phyloP scores from a whole-genome alignment of 2,329 filamentous ascomycete species.

The Xylaria hypoxylon region DNA sequence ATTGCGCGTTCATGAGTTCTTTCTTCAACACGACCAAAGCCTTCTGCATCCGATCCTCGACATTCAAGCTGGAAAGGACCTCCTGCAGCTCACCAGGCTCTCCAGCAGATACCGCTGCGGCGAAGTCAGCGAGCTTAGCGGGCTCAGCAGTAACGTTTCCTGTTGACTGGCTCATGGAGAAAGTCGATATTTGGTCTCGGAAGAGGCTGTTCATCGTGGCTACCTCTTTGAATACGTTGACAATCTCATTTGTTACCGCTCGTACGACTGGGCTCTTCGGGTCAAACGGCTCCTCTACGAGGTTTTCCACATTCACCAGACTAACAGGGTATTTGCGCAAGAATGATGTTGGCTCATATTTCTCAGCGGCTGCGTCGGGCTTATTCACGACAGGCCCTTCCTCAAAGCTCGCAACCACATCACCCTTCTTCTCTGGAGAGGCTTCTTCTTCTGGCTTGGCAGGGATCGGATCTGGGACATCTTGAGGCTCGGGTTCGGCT shows the following conservation, averaged over 20 bases:
- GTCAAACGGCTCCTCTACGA: conserved; percentile 88
- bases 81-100: conserved; percentile 93
- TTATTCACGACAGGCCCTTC: conserved; percentile 76
- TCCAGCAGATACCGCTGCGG: conserved; percentile 94
- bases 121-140: conserved; percentile 95
- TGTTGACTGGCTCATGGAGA: conserved; percentile 93
- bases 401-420: conserved; percentile 97
- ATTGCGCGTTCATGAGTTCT: conserved; percentile 96
- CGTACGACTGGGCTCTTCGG: conserved; percentile 89
- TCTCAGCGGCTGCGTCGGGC: conserved; percentile 61
- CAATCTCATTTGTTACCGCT: conserved; percentile 95
- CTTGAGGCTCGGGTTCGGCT: conserved; percentile 61
- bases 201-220: conserved; percentile 94
- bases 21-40: conserved; percentile 94
- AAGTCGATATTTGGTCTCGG: conserved; percentile 96
- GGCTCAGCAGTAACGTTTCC: conserved; percentile 96
- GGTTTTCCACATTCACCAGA: conserved; percentile 93
- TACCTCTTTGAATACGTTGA: conserved; percentile 98
- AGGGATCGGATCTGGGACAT: conserved; percentile 69
- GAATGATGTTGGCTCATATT: conserved; percentile 91
- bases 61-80: conserved; percentile 86
- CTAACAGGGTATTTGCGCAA: conserved; percentile 91
- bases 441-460: conserved; percentile 66
- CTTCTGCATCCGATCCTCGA: conserved; percentile 93
- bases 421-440: conserved; percentile 79